These are phyloP conservation scores for Prunus armeniaca DNA, from an alignment of 306 rosid species.

Conservation along the genomic window DNA sequence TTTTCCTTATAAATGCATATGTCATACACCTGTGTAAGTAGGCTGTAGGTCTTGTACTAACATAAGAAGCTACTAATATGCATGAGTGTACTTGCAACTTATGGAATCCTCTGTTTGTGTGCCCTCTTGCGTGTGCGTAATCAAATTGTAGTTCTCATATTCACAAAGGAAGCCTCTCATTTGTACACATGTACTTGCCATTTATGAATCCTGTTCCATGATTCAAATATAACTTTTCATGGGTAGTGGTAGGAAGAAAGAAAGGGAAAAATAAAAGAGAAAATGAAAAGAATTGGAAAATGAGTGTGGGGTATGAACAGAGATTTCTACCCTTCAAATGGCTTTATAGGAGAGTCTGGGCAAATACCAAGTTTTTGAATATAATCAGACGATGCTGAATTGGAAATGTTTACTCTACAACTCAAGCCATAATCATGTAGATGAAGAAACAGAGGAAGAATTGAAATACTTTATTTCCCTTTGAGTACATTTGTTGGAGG, in stretches of 20 bases:
- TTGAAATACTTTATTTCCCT: not conserved
- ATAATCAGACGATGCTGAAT: not conserved
- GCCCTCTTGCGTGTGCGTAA: not conserved
- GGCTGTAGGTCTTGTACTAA: not conserved
- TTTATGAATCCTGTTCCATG: not conserved
- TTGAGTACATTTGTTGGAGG: not conserved
- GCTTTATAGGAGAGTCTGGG: not conserved
- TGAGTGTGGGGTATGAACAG: not conserved
- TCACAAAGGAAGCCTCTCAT: not conserved
- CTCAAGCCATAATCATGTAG: not conserved
- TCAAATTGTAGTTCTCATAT: not conserved
- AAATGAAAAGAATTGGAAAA: not conserved
- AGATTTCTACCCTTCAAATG: not conserved
- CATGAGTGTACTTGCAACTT: not conserved
- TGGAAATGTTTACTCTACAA: not conserved
- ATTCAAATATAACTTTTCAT: not conserved
- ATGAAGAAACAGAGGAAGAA: not conserved
- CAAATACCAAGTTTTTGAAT: not conserved
- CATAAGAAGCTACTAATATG: not conserved
- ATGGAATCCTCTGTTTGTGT: not conserved
- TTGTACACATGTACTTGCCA: not conserved
- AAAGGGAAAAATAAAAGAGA: not conserved
- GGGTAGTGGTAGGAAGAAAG: not conserved
- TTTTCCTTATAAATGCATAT: not conserved
- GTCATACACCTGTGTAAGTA: not conserved